Evolutionary conservation across 2,329 filamentous ascomycete genomes (phyloP).

Genomic region (Cercospora sesami): DNA sequence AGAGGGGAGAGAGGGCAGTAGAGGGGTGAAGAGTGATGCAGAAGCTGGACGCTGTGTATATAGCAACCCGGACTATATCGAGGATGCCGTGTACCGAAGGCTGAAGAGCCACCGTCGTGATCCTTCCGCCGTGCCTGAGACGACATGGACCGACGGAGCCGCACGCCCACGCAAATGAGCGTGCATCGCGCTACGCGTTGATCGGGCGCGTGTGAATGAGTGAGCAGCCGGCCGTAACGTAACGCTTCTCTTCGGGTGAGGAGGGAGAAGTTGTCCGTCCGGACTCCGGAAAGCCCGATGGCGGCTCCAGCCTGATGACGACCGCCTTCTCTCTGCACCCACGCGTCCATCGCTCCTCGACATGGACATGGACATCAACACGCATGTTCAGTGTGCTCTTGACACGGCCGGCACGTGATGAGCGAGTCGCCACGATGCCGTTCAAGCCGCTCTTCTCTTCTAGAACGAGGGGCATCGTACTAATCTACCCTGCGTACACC

Average conservation of each 20-base stretch:
- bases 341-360: not conserved
- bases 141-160: not conserved
- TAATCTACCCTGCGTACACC: not conserved
- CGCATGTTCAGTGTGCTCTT: not conserved
- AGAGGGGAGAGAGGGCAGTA: not conserved
- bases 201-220: not conserved
- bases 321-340: not conserved
- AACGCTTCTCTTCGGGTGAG: not conserved
- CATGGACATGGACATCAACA: not conserved
- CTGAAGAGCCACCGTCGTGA: not conserved
- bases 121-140: not conserved
- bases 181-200: not conserved
- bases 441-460: not conserved
- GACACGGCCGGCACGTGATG: not conserved
- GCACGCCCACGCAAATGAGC: not conserved
- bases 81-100: not conserved
- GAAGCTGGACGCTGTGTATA: not conserved
- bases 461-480: not conserved
- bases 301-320: not conserved
- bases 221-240: too few species aligned
- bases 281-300: not conserved
- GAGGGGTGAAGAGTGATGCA: too few species aligned
- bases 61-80: not conserved
- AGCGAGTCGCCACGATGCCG: not conserved
- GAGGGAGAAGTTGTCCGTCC: not conserved